These are phyloP conservation scores for Trichopus zeylanicus DNA, from an alignment of 116 monocot genomes.

Conservation along the genomic window DNA sequence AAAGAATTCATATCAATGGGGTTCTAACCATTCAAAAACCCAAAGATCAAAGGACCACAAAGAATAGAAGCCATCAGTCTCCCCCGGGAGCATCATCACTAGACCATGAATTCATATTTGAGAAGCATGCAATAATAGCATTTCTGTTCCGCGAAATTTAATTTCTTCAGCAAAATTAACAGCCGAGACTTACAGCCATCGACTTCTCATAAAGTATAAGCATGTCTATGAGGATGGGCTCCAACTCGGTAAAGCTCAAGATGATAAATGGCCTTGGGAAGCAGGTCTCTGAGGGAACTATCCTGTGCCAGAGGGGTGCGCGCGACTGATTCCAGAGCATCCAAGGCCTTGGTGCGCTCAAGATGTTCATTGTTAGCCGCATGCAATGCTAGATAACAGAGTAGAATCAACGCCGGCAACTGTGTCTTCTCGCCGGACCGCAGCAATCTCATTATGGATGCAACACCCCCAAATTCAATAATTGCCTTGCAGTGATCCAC, in stretches of 20 bases:
- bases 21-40: too few species aligned
- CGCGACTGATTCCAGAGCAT: conserved; percentile 19
- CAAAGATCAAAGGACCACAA: too few species aligned
- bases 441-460: conserved; percentile 29
- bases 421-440: conserved; percentile 40
- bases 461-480: conserved; percentile 33
- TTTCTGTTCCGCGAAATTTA: not conserved
- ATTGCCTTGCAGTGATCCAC: conserved; percentile 49
- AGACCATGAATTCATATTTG: too few species aligned
- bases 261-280: conserved; percentile 36
- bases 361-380: conserved; percentile 36
- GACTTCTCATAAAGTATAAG: too few species aligned
- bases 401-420: conserved; percentile 34
- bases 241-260: conserved; percentile 45
- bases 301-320: conserved; percentile 25
- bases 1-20: too few species aligned
- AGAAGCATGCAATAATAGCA: too few species aligned
- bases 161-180: not conserved
- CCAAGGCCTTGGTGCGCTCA: conserved; percentile 30
- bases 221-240: conserved; percentile 11
- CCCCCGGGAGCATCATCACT: too few species aligned
- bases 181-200: too few species aligned
- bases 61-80: too few species aligned
- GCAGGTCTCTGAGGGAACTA: conserved; percentile 32
- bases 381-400: conserved; percentile 41